phyloP scores from a whole-genome alignment of 371 early-diverging fungal genomes.

The Zopfochytrium polystomum region DNA sequence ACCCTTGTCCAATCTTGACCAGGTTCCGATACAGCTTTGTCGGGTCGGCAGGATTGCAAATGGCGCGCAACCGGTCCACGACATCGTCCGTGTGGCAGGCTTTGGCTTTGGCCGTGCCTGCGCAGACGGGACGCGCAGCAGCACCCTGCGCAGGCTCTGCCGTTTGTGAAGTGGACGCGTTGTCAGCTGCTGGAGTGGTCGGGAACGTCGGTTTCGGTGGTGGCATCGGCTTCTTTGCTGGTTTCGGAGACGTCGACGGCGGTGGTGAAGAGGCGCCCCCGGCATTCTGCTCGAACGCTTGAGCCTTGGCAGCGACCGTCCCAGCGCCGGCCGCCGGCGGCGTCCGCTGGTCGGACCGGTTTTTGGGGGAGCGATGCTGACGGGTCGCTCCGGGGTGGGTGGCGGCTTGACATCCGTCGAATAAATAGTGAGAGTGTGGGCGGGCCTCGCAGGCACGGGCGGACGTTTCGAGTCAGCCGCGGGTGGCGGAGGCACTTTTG shows the following conservation, averaged over 20 bases:
- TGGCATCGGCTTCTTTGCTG: constrained; percentile 13
- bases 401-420: constrained; percentile 41
- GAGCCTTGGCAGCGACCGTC: constrained; percentile 33
- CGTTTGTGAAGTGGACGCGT: not conserved
- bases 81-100: constrained; percentile 43
- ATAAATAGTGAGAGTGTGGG: constrained; percentile 48
- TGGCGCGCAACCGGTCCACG: constrained; percentile 76
- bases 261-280: not conserved
- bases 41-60: constrained; percentile 90
- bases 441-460: constrained; percentile 47
- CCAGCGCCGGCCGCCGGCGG: constrained; percentile 5
- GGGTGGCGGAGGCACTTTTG: constrained; percentile 8
- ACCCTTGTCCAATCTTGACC: constrained; percentile 94
- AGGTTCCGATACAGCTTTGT: constrained; percentile 60
- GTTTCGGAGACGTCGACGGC: constrained; percentile 22
- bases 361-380: not conserved
- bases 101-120: constrained; percentile 29
- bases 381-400: too few species aligned
- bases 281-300: constrained; percentile 30
- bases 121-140: constrained; percentile 14
- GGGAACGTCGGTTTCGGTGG: too few species aligned
- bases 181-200: constrained; percentile 1
- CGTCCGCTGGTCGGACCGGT: not conserved
- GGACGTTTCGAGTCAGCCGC: constrained; percentile 32
- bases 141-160: too few species aligned